These are phyloP conservation scores for Diaporthe citriasiana DNA, from an alignment of 2,329 filamentous ascomycete species.

Conservation along the genomic window DNA sequence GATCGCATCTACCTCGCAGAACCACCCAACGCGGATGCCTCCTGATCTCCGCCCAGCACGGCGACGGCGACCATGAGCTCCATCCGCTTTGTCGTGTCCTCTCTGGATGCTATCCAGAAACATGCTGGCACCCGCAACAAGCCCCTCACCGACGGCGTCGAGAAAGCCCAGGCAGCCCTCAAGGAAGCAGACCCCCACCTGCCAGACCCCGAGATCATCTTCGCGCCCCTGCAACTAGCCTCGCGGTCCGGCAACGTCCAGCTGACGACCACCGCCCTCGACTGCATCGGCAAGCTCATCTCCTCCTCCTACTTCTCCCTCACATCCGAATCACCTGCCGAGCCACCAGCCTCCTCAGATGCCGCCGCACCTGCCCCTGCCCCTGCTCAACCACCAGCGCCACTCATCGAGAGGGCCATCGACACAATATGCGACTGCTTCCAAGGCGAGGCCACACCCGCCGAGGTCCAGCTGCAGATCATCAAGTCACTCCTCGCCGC, in stretches of 20 bases:
- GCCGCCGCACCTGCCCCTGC: slow-evolving; percentile 65
- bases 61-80: slow-evolving; percentile 81
- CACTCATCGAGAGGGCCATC: slow-evolving; percentile 96
- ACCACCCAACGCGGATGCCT: slow-evolving; percentile 56
- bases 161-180: slow-evolving; percentile 86
- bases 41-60: slow-evolving; percentile 25
- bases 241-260: slow-evolving; percentile 88
- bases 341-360: slow-evolving; percentile 57
- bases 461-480: slow-evolving; percentile 96
- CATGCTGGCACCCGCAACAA: slow-evolving; percentile 86
- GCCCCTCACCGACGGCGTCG: slow-evolving; percentile 84
- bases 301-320: slow-evolving; percentile 98
- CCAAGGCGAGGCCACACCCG: slow-evolving; percentile 92
- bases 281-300: slow-evolving; percentile 98
- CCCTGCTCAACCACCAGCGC: slow-evolving; percentile 65
- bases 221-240: slow-evolving; percentile 90
- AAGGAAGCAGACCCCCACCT: slow-evolving; percentile 85
- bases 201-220: slow-evolving; percentile 92
- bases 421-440: slow-evolving; percentile 99
- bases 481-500: slow-evolving; percentile 96
- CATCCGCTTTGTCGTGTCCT: slow-evolving; percentile 94
- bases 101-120: slow-evolving; percentile 89
- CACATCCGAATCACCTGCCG: slow-evolving; percentile 58
- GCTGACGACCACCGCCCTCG: slow-evolving; percentile 89
- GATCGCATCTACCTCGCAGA: slow-evolving; percentile 9